Evolutionary conservation across 305 asterid species (phyloP).

Genomic region (Fraxinus ornus): DNA sequence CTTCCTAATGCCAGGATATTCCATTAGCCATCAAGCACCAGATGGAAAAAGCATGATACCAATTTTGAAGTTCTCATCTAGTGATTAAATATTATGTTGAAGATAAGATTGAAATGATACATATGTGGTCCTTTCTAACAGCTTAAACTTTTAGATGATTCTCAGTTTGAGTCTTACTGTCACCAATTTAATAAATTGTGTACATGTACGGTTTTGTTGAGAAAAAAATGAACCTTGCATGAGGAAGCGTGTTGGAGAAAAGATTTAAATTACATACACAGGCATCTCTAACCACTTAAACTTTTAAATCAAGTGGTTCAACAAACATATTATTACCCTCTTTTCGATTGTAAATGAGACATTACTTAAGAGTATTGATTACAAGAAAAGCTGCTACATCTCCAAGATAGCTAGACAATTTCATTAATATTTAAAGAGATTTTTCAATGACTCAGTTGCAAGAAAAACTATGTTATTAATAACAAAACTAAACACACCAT

Average conservation of each 20-base stretch:
- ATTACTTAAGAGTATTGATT: not conserved
- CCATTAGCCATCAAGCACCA: not conserved
- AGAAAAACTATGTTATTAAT: not conserved
- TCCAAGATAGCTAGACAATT: not conserved
- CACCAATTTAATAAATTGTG: not conserved
- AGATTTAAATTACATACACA: not conserved
- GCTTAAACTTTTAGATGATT: not conserved
- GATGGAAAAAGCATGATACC: not conserved
- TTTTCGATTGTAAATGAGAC: not conserved
- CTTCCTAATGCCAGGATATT: not conserved
- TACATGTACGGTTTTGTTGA: not conserved
- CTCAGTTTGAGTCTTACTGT: not conserved
- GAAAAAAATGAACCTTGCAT: not conserved
- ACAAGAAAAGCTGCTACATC: not conserved
- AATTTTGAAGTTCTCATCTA: not conserved
- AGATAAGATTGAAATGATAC: not conserved
- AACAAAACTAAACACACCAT: not conserved
- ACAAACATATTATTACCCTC: not conserved
- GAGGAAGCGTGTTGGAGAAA: not conserved
- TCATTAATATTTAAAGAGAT: not conserved
- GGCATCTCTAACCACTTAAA: no score
- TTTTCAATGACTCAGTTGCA: not conserved
- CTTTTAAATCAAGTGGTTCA: not conserved
- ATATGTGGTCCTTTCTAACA: not conserved
- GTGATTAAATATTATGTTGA: not conserved